Evolutionary conservation across 805 yeast genomes (phyloP).

Genomic region (Metschnikowia vanudenii): DNA sequence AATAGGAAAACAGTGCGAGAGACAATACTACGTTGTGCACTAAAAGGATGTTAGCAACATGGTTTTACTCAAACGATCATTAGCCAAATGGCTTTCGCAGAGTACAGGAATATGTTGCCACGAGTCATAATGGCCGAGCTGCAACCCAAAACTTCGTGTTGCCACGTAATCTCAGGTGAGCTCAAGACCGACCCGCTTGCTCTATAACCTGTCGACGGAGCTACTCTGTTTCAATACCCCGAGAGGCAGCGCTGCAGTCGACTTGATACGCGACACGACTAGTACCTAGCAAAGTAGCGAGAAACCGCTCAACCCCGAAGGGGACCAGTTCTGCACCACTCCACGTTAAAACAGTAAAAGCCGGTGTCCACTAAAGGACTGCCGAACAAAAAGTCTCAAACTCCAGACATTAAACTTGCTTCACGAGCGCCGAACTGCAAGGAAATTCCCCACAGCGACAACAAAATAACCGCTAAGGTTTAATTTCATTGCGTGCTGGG

Average conservation of each 20-base stretch:
- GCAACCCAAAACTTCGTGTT: conserved; percentile 32
- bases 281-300: conserved; percentile 20
- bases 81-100: conserved; percentile 89
- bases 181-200: conserved; percentile 63
- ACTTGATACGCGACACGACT: conserved; percentile 6
- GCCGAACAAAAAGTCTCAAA: conserved; percentile 52
- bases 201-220: conserved; percentile 99
- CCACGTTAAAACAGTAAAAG: conserved; percentile 17
- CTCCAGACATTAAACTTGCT: conserved; percentile 50
- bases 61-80: conserved; percentile 99
- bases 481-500: conserved; percentile 37
- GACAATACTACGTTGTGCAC: neutral
- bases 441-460: conserved; percentile 36
- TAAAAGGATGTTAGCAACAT: conserved; percentile 80
- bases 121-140: conserved; percentile 69
- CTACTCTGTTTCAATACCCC: conserved; percentile 67
- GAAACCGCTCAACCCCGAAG: conserved; percentile 53
- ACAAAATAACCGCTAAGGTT: conserved; percentile 31
- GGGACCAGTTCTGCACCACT: conserved; percentile 35
- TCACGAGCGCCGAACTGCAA: conserved; percentile 74
- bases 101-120: conserved; percentile 99
- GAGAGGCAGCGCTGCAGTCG: conserved; percentile 19
- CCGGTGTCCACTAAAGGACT: conserved; percentile 20
- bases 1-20: neutral
- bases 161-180: conserved; percentile 41